phyloP scores from a whole-genome alignment of 2,329 filamentous ascomycete species.

The Aureobasidium sp. region DNA sequence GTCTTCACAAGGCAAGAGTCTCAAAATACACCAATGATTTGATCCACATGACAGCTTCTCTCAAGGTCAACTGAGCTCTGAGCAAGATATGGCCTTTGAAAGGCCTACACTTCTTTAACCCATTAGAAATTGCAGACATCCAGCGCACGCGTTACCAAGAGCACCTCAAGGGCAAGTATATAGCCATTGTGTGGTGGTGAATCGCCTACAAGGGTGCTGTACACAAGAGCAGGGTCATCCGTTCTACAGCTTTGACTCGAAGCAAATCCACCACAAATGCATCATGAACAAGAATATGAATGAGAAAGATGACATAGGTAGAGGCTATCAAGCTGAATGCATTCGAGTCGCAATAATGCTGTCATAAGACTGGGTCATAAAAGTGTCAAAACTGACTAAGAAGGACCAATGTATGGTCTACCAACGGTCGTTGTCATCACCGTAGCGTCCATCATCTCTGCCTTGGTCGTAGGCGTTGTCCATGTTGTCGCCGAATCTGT shows the following conservation, averaged over 20 bases:
- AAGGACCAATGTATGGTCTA: background rate
- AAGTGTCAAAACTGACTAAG: background rate
- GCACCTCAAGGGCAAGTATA: too few relatives aligned
- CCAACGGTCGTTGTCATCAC: conserved; percentile 18
- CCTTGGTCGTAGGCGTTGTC: conserved; percentile 40
- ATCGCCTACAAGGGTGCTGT: background rate
- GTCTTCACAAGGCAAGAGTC: too few relatives aligned
- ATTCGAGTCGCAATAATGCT: background rate
- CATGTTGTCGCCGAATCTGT: conserved; percentile 30
- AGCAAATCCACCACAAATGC: background rate
- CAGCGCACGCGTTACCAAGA: background rate
- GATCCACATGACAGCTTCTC: too few relatives aligned
- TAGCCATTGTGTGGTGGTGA: background rate
- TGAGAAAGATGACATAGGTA: background rate
- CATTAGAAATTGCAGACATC: background rate
- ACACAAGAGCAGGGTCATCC: background rate
- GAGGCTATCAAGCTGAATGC: background rate
- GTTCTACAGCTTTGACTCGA: background rate
- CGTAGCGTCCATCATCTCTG: conserved; percentile 28
- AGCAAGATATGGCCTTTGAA: background rate
- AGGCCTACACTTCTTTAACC: background rate
- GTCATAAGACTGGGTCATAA: background rate
- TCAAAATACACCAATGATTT: too few relatives aligned
- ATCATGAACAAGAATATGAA: background rate
- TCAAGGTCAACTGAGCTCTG: too few relatives aligned